phyloP scores from a whole-genome alignment of 345 rosid species.

The Pistacia atlantica region DNA sequence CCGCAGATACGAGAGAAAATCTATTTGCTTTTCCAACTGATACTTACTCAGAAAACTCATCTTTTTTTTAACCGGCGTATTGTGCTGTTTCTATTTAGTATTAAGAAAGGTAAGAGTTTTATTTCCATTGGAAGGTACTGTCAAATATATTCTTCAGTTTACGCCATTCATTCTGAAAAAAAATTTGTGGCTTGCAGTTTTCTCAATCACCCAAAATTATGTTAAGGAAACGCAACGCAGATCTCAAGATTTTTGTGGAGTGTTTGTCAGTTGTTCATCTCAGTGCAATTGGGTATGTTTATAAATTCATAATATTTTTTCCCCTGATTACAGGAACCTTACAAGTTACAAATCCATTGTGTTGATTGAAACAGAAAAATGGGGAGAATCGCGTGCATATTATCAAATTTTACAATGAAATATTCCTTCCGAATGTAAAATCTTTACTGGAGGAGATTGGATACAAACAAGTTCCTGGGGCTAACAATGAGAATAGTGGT shows the following conservation, averaged over 20 bases:
- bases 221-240: constrained; percentile 94
- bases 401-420: constrained; percentile 78
- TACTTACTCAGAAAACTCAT: constrained; percentile 54
- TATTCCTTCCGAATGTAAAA: constrained; percentile 71
- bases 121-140: not conserved
- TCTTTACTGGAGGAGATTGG: constrained; percentile 79
- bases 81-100: constrained; percentile 73
- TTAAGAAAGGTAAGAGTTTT: constrained; percentile 66
- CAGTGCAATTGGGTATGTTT: constrained; percentile 54
- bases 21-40: constrained; percentile 70
- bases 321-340: not conserved
- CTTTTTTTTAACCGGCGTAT: constrained; percentile 76
- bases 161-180: constrained; percentile 14
- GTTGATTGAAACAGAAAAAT: constrained; percentile 54
- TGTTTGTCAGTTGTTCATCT: constrained; percentile 64
- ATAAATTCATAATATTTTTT: not conserved
- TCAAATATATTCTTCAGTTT: constrained; percentile 18
- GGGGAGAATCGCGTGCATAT: constrained; percentile 82
- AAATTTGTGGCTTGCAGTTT: constrained; percentile 50
- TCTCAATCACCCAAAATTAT: constrained; percentile 71
- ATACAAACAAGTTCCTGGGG: constrained; percentile 23
- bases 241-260: constrained; percentile 72
- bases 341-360: constrained; percentile 19
- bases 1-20: constrained; percentile 71
- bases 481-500: constrained; percentile 59